These are phyloP conservation scores for Pterocarpus macrocarpus DNA, from an alignment of 306 rosid genomes.

Conservation along the genomic window DNA sequence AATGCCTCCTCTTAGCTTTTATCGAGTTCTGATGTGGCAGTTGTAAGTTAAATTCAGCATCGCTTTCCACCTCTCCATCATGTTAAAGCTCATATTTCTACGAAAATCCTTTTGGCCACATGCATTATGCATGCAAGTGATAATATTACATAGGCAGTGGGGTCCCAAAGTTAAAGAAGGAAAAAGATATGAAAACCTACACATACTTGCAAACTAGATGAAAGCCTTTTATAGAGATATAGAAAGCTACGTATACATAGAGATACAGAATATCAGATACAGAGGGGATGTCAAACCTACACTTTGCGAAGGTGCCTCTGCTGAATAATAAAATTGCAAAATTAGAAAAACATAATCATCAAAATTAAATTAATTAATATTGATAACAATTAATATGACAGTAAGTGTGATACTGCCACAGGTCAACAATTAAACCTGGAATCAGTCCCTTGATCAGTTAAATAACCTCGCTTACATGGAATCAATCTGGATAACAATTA, in stretches of 20 bases:
- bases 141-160: neutral
- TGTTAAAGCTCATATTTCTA: neutral
- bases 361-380: no score
- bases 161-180: neutral
- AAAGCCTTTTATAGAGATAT: neutral
- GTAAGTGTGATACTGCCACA: neutral
- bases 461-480: neutral
- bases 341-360: neutral
- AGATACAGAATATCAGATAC: neutral
- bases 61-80: neutral
- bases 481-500: constrained; percentile 14
- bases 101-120: neutral
- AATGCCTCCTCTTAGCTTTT: no score
- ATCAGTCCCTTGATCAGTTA: neutral
- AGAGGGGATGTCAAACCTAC: neutral
- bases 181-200: neutral
- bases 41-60: neutral
- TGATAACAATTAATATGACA: neutral
- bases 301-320: neutral
- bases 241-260: no score
- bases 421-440: neutral
- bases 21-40: neutral
- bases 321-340: neutral
- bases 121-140: neutral
- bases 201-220: neutral